phyloP scores from a whole-genome alignment of 202 grass and related monocot species.

The Bolboschoenoplectus hybrid region DNA sequence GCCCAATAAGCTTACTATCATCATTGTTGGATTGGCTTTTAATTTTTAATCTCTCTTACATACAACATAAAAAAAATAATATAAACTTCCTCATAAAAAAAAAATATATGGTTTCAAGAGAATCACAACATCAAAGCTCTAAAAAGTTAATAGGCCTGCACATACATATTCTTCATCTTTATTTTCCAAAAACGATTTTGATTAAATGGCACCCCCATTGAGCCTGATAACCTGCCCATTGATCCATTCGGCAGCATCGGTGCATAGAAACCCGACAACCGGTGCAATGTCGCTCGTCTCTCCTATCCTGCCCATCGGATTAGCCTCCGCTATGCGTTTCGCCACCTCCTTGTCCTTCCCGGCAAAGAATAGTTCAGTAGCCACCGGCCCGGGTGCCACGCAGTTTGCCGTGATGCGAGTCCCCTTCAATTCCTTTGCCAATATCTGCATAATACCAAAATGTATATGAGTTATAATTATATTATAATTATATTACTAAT shows the following conservation, averaged over 20 bases:
- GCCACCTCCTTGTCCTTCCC: conserved; percentile 51
- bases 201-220: conserved; percentile 61
- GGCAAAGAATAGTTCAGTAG: conserved; percentile 61
- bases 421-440: conserved; percentile 77
- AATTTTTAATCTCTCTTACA: no score
- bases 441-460: conserved; percentile 23
- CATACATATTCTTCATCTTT: background rate
- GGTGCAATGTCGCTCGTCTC: conserved; percentile 54
- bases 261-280: conserved; percentile 72
- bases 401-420: conserved; percentile 71
- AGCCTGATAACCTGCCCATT: conserved; percentile 69
- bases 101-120: background rate
- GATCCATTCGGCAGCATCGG: conserved; percentile 59
- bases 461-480: background rate
- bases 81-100: background rate
- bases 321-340: background rate
- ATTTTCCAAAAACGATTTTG: background rate
- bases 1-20: no score
- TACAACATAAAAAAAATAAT: no score
- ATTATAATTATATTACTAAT: background rate
- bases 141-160: no score
- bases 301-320: conserved; percentile 55
- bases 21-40: no score
- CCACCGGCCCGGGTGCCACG: conserved; percentile 60
- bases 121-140: background rate